A percentile compares a stretch with the other conserved stretches of the same genome.
phyloP scores from a whole-genome alignment of 2,329 filamentous ascomycete genomes.

The Monilinia laxa region DNA sequence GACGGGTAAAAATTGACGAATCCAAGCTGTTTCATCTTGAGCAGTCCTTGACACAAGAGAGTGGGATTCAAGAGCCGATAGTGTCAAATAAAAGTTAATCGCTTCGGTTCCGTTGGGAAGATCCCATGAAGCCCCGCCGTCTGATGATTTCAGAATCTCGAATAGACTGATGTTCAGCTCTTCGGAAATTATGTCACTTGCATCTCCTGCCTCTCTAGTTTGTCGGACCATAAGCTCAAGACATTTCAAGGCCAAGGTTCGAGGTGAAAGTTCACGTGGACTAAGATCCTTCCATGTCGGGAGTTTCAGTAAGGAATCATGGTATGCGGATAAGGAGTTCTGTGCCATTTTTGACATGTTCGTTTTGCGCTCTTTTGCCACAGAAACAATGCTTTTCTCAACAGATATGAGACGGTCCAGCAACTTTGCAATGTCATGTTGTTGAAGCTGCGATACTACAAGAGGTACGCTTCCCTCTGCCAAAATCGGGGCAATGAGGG shows the following conservation, averaged over 20 bases:
- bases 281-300: conserved; percentile 59
- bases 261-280: conserved; percentile 57
- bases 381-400: conserved; percentile 54
- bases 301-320: conserved; percentile 52
- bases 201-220: conserved; percentile 49
- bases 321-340: conserved; percentile 54
- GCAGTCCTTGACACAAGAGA: conserved; percentile 51
- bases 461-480: conserved; percentile 59
- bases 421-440: conserved; percentile 54
- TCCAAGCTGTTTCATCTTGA: conserved; percentile 47
- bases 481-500: conserved; percentile 62
- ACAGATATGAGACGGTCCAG: conserved; percentile 55
- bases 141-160: conserved; percentile 42
- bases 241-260: conserved; percentile 62
- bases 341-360: conserved; percentile 69
- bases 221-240: conserved; percentile 58
- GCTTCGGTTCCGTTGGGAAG: conserved; percentile 31
- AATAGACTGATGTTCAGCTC: conserved; percentile 52
- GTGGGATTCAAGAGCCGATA: conserved; percentile 56
- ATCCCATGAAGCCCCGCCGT: conserved; percentile 34
- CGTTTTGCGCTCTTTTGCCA: conserved; percentile 63
- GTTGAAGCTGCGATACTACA: conserved; percentile 56
- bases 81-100: conserved; percentile 44
- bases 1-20: conserved; percentile 50
- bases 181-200: conserved; percentile 50